These are phyloP conservation scores for Leishmania tarentolae DNA, from an alignment of 208 protist genomes.

Conservation along the genomic window DNA sequence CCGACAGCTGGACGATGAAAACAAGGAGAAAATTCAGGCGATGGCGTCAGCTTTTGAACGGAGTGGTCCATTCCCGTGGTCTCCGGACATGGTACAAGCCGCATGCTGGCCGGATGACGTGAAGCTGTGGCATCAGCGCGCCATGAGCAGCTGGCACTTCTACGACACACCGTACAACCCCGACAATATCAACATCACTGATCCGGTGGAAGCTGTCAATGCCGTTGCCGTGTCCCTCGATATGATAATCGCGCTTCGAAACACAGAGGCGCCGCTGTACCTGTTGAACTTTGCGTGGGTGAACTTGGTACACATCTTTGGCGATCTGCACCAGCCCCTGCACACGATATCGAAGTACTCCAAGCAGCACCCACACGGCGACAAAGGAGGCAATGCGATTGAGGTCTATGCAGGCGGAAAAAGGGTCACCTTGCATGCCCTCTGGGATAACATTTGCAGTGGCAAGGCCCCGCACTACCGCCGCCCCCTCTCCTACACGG, in stretches of 20 bases:
- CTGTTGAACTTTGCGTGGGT: constrained; percentile 67
- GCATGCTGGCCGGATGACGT: constrained; percentile 88
- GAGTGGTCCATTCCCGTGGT: constrained; percentile 68
- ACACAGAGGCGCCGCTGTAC: constrained; percentile 41
- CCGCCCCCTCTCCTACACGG: constrained; percentile 53
- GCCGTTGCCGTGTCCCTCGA: constrained; percentile 18
- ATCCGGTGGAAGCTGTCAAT: constrained; percentile 20
- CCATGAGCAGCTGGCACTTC: constrained; percentile 83
- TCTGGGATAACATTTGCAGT: constrained; percentile 86
- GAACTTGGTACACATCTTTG: constrained; percentile 82
- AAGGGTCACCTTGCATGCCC: constrained; percentile 56
- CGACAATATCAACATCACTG: constrained; percentile 39
- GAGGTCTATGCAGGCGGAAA: constrained; percentile 34
- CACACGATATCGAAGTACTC: constrained; percentile 61
- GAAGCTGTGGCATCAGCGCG: constrained; percentile 54
- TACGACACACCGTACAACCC: constrained; percentile 69
- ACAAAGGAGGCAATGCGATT: constrained; percentile 75
- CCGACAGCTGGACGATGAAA: constrained; percentile 41
- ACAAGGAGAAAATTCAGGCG: constrained; percentile 36
- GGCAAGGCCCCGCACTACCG: constrained; percentile 14
- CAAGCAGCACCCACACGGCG: constrained; percentile 50
- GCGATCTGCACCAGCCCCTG: constrained; percentile 88
- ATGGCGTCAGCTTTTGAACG: constrained; percentile 35
- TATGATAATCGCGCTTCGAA: constrained; percentile 21
- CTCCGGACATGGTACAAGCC: constrained; percentile 63